phyloP scores from a whole-genome alignment of 2,329 filamentous ascomycete genomes.

The Sarocladium brachiariae region DNA sequence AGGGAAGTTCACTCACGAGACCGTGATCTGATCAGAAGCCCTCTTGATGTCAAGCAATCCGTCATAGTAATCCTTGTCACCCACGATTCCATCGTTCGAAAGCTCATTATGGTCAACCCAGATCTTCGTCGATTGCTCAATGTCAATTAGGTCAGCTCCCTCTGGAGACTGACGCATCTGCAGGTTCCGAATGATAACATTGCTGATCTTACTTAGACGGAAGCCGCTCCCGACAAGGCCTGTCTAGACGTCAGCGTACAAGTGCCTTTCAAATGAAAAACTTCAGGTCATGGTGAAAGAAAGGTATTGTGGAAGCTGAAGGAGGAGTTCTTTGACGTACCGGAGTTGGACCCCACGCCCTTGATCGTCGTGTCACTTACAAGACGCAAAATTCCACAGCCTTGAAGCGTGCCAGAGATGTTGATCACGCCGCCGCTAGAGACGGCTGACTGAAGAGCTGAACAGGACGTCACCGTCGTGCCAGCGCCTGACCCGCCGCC shows the following conservation, averaged over 20 bases:
- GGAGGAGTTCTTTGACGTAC: too few relatives aligned
- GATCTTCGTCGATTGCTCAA: conserved; percentile 39
- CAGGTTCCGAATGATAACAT: conserved; percentile 51
- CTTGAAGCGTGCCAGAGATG: conserved; percentile 36
- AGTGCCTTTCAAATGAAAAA: too few relatives aligned
- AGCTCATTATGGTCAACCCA: conserved; percentile 38
- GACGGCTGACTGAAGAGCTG: conserved; percentile 31
- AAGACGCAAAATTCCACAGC: conserved; percentile 36
- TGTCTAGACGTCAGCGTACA: conserved; percentile 8
- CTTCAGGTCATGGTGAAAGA: too few relatives aligned
- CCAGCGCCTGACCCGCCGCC: conserved; percentile 37
- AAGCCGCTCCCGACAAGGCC: conserved; percentile 39
- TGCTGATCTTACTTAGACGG: conserved; percentile 38
- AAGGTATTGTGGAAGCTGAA: too few relatives aligned
- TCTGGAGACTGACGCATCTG: conserved; percentile 39
- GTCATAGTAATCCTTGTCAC: conserved; percentile 35
- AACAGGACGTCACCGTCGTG: conserved; percentile 38
- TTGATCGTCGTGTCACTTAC: conserved; percentile 43
- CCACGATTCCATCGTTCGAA: conserved; percentile 24
- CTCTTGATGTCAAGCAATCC: conserved; percentile 36
- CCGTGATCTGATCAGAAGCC: conserved; percentile 32
- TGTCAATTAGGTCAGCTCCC: conserved; percentile 42
- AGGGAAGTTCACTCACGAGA: conserved; percentile 26
- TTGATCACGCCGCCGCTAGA: conserved; percentile 34
- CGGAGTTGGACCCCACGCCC: conserved; percentile 37